Evolutionary conservation across 2,329 filamentous ascomycete genomes (phyloP).

Genomic region (Paracorniculantispora psalliotae): DNA sequence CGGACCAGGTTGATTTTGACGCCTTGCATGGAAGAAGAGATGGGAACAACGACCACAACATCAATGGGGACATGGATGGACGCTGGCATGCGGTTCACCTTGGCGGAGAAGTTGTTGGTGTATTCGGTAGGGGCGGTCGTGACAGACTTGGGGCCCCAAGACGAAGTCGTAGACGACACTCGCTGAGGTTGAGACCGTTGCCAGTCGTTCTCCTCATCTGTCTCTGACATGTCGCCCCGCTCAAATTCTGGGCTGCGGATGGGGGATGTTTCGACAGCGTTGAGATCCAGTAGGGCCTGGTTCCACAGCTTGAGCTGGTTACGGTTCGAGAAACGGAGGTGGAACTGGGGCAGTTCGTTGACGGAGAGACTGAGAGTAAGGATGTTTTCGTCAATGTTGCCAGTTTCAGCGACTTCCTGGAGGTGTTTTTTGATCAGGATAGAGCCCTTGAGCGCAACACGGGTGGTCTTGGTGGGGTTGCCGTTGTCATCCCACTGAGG

Average conservation of each 20-base stretch:
- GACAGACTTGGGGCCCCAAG: slow-evolving; percentile 75
- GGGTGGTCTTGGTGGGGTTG: slow-evolving; percentile 57
- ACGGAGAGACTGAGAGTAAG: slow-evolving; percentile 89
- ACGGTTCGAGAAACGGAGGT: slow-evolving; percentile 80
- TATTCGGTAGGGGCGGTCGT: slow-evolving; percentile 92
- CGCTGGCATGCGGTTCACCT: slow-evolving; percentile 34
- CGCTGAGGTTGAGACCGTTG: slow-evolving; percentile 62
- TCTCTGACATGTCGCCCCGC: slow-evolving; percentile 69
- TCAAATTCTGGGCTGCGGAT: slow-evolving; percentile 73
- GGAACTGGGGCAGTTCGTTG: slow-evolving; percentile 86
- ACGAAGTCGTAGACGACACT: slow-evolving; percentile 76
- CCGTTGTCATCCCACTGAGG: slow-evolving; percentile 61
- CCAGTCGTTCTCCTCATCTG: slow-evolving; percentile 79
- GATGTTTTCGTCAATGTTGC: slow-evolving; percentile 69
- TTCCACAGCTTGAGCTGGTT: slow-evolving; percentile 87
- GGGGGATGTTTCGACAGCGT: slow-evolving; percentile 61
- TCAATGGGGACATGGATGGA: slow-evolving; percentile 87
- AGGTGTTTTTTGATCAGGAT: slow-evolving; percentile 98
- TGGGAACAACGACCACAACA: slow-evolving; percentile 91
- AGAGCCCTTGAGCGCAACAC: slow-evolving; percentile 91
- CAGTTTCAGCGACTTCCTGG: slow-evolving; percentile 75
- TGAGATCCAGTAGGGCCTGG: slow-evolving; percentile 77
- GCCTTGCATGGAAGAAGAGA: slow-evolving; percentile 99
- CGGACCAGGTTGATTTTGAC: slow-evolving; percentile 93
- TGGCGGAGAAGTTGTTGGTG: slow-evolving; percentile 64